A percentile compares a stretch with the other conserved stretches of the same genome.
Conservation (phyloP, 2,329 filamentous ascomycete species). For the Nannizziopsis barbatae region DNA sequence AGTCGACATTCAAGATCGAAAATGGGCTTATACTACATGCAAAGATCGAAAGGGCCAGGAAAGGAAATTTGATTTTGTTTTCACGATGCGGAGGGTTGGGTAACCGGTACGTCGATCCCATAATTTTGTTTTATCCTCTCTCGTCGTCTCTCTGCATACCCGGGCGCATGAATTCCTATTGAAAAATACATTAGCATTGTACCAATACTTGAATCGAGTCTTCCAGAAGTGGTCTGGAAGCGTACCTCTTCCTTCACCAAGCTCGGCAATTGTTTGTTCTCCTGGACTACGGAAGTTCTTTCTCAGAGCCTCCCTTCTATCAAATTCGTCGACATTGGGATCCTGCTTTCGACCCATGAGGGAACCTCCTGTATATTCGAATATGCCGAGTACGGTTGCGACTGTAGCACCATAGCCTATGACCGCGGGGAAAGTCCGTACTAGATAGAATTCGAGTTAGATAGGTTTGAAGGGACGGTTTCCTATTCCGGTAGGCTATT, state of each 20-base stretch:
- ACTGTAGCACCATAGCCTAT: constrained; percentile 55
- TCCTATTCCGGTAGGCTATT: not conserved
- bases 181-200: constrained; percentile 11
- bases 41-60: constrained; percentile 1
- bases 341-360: constrained; percentile 47
- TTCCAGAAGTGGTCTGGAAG: constrained; percentile 12
- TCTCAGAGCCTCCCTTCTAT: constrained; percentile 62
- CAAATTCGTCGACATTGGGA: constrained; percentile 58
- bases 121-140: constrained; percentile 77
- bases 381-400: constrained; percentile 49
- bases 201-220: not conserved
- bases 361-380: constrained; percentile 56
- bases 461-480: not conserved
- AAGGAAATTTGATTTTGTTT: constrained; percentile 1
- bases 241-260: constrained; percentile 81
- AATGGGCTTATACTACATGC: constrained; percentile 14
- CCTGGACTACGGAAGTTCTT: constrained; percentile 62
- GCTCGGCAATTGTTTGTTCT: constrained; percentile 66
- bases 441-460: constrained; percentile 26
- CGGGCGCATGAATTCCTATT: constrained; percentile 65
- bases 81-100: constrained; percentile 33
- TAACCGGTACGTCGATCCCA: constrained; percentile 68
- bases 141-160: constrained; percentile 73
- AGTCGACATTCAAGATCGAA: constrained; percentile 6
- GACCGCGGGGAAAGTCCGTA: constrained; percentile 56